These are phyloP conservation scores for Pyrenopolyporus hunteri DNA, from an alignment of 495 filamentous ascomycete genomes.

Conservation along the genomic window DNA sequence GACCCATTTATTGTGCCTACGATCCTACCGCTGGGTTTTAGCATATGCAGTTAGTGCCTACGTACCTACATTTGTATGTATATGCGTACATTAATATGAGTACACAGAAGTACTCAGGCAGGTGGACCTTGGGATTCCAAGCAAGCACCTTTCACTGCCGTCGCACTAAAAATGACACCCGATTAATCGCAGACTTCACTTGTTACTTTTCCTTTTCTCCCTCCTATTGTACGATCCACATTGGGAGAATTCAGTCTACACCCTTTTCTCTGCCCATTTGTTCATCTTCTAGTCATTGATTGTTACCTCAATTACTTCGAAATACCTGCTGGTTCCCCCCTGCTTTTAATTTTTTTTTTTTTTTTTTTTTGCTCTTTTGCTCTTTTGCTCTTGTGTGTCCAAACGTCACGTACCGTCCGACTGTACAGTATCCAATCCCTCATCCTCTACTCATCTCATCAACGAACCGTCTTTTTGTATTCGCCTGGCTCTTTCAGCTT, in stretches of 20 bases:
- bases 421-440: constrained; percentile 33
- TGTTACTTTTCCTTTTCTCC: constrained; percentile 28
- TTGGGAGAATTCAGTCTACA: constrained; percentile 20
- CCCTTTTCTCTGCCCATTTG: constrained; percentile 18
- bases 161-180: constrained; percentile 41
- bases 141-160: constrained; percentile 36
- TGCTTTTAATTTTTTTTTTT: constrained; percentile 18
- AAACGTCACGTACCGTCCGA: constrained; percentile 23
- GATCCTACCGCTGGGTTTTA: constrained; percentile 26
- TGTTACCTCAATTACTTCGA: constrained; percentile 27
- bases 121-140: constrained; percentile 19
- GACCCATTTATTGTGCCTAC: constrained; percentile 16
- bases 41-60: constrained; percentile 17
- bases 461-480: constrained; percentile 23
- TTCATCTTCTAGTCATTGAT: constrained; percentile 23
- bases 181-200: constrained; percentile 40
- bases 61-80: constrained; percentile 16
- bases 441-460: constrained; percentile 16
- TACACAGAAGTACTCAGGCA: not conserved
- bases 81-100: not conserved
- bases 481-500: constrained; percentile 22
- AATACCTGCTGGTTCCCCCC: constrained; percentile 16
- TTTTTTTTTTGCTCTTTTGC: constrained; percentile 7
- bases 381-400: constrained; percentile 15
- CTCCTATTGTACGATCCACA: constrained; percentile 30